Conservation (phyloP, 257 asterid species). For the Nemophila menziesii region DNA sequence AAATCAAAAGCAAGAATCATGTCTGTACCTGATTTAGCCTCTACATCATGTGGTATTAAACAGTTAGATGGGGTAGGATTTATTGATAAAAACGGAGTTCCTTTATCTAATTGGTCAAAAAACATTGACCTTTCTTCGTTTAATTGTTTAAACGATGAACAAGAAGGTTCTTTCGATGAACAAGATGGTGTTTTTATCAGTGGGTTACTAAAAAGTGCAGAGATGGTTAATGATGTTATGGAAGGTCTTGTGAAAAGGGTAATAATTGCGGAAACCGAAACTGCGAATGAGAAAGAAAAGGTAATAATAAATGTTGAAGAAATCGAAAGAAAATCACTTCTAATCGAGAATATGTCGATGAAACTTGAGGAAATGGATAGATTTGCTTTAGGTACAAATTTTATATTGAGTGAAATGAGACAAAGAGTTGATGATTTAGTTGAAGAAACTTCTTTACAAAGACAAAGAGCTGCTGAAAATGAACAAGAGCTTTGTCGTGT, state of each 20-base stretch:
- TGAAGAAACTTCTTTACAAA: constrained; percentile 84
- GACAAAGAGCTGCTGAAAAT: constrained; percentile 91
- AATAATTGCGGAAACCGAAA: constrained; percentile 82
- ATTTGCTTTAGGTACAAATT: constrained; percentile 66
- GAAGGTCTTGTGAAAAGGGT: constrained; percentile 80
- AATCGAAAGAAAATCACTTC: constrained; percentile 50
- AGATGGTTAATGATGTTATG: constrained; percentile 81
- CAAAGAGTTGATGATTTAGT: constrained; percentile 98
- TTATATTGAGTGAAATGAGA: constrained; percentile 75
- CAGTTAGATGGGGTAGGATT: constrained; percentile 67
- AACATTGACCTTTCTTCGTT: constrained; percentile 47
- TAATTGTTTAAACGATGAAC: constrained; percentile 40
- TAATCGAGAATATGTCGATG: constrained; percentile 65
- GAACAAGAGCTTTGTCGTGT: constrained; percentile 95
- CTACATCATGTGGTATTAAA: constrained; percentile 58
- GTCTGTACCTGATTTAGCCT: constrained; percentile 71
- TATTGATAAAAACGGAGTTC: constrained; percentile 62
- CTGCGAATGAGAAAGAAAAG: constrained; percentile 60
- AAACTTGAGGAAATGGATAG: constrained; percentile 90
- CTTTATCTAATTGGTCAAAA: constrained; percentile 56
- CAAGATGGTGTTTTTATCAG: constrained; percentile 52
- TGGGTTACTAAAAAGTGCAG: constrained; percentile 58
- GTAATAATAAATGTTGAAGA: constrained; percentile 66
- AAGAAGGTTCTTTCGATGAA: constrained; percentile 45
- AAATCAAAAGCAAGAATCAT: constrained; percentile 73